Conservation (phyloP, 2,329 filamentous ascomycete genomes). For the Hymenoscyphus scutula region DNA sequence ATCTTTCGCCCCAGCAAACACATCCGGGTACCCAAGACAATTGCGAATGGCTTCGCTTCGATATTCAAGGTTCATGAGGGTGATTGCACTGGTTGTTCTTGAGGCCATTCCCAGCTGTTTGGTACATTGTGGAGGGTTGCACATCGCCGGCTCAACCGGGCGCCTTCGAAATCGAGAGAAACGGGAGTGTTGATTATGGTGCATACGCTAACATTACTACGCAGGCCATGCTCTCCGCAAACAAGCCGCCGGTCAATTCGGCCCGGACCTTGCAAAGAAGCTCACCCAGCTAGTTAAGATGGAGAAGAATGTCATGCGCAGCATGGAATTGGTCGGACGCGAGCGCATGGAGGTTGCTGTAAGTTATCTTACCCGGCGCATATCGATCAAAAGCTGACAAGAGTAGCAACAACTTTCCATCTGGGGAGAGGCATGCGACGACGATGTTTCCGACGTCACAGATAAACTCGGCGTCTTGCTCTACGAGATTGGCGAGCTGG, state of each 20-base stretch:
- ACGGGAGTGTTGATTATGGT: neutral
- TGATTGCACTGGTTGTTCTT: neutral
- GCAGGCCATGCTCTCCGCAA: conserved; percentile 70
- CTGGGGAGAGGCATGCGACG: conserved; percentile 93
- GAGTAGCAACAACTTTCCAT: conserved; percentile 93
- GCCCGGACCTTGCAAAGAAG: conserved; percentile 89
- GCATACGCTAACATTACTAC: conserved; percentile 49
- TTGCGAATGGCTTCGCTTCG: neutral
- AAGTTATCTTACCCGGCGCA: conserved; percentile 44
- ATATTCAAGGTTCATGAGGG: neutral
- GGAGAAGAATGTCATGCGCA: conserved; percentile 99
- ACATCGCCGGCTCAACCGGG: neutral
- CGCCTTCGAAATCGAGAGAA: neutral
- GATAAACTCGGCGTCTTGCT: conserved; percentile 97
- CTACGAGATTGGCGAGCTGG: conserved; percentile 89
- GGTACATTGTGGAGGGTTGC: neutral
- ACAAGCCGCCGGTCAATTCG: conserved; percentile 73
- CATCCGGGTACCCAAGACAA: neutral
- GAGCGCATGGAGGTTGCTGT: conserved; percentile 99
- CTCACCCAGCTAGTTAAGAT: conserved; percentile 98
- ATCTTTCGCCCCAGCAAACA: neutral
- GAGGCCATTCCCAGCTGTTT: neutral
- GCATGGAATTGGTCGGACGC: conserved; percentile 88
- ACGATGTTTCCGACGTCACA: conserved; percentile 97
- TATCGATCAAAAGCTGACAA: conserved; percentile 17